Evolutionary conservation across 1,284 basidiomycete genomes (phyloP), one percentile per base, ranked within the genome.

Genomic region (Gomphus bonarii): DNA sequence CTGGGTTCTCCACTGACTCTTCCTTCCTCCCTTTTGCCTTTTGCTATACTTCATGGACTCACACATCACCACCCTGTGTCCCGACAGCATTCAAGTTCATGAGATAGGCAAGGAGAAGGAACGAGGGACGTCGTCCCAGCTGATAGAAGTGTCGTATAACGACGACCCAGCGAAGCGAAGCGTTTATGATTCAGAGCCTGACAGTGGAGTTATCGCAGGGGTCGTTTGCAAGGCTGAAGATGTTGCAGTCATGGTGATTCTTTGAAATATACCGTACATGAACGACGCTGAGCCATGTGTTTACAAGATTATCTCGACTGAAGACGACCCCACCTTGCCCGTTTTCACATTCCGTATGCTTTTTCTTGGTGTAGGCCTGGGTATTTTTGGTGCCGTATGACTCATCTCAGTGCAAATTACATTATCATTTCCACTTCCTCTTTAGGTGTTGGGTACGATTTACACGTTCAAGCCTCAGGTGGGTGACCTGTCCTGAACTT

Each of bases 391-490:
- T 52, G 75, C 81, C 30, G 79, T 77, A 28, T 43, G 58, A 59
- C 64, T 66, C 46, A 61, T 58, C 18, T 38, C 43, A 40, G 54
- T n/a, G 12, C 62, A 62, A 58, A 61, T n/a, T 44, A 28, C 40
- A 46, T 48, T 31, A 38, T 16, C 25, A 14, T 20, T 7, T 0
- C 6, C 36, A 46, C 31, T 18, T 56, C 30, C 55, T 8, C 9
- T 20, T 31, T 48, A 71, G 70, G 72, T 76, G 3, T 67, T 78
- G 20, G 70, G 78, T 3, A 74, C 82, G 51, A 82, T 83, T 33
- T 82, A 81, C 63, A 84, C 81, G 57, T 84, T 84, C 67, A 82
- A 82, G 71, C 79, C 80, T 9, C 69, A 70, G 48, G 60, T 44
- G 38, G 42, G 31, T 16, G 0, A 9, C 16, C 10, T 18, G 7